Evolutionary conservation across 2,329 filamentous ascomycete species (phyloP).

Genomic region (Diaporthe ampelina): DNA sequence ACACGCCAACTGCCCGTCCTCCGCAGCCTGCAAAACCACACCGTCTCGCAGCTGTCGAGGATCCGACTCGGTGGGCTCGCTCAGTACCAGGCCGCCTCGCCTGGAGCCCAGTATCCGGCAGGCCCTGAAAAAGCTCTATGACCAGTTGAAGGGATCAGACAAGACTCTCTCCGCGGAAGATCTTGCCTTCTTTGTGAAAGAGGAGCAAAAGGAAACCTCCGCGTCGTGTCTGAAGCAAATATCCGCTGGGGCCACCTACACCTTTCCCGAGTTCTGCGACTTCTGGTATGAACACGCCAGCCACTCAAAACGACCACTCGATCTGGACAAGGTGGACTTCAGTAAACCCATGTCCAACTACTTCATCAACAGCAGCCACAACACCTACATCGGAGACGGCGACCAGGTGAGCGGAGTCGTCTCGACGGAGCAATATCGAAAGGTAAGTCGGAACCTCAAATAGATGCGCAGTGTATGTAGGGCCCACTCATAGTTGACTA

Average conservation of each 20-base stretch:
- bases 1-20: conserved; percentile 24
- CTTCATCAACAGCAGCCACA: conserved; percentile 95
- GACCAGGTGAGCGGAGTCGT: conserved; percentile 86
- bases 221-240: conserved; percentile 44
- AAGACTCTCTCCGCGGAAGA: conserved; percentile 23
- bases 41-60: not conserved
- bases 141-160: conserved; percentile 31
- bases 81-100: not conserved
- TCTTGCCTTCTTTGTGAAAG: conserved; percentile 26
- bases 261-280: conserved; percentile 63
- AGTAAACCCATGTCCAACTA: conserved; percentile 85
- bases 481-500: not conserved
- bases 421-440: conserved; percentile 82
- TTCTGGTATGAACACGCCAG: conserved; percentile 60
- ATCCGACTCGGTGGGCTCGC: conserved; percentile 19
- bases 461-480: conserved; percentile 45
- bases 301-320: conserved; percentile 58
- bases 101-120: conserved; percentile 18
- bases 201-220: conserved; percentile 15
- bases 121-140: conserved; percentile 35
- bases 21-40: conserved; percentile 20
- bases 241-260: conserved; percentile 56
- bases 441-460: conserved; percentile 47
- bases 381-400: conserved; percentile 87
- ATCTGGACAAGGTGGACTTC: conserved; percentile 65